phyloP scores from a whole-genome alignment of 1,139 yeast genomes.

The Blastobotrys elegans region DNA sequence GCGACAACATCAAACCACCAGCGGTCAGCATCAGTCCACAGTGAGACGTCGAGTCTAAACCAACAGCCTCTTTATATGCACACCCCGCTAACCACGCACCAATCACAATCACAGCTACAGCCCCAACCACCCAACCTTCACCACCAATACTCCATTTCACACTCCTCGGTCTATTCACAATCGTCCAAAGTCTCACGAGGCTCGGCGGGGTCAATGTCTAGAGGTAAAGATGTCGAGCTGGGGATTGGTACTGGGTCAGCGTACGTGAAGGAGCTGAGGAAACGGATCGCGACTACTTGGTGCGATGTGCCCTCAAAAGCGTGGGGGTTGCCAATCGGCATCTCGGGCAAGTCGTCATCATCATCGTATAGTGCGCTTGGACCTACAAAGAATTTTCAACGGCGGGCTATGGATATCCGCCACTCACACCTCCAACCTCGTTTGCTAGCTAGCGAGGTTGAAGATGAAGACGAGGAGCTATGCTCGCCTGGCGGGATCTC shows the following conservation, averaged over 20 bases:
- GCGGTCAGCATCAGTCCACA: conserved; percentile 12
- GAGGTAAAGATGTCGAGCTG: conserved; percentile 8
- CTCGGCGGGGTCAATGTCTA: neutral
- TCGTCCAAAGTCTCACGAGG: conserved; percentile 7
- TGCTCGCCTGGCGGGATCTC: conserved; percentile 8
- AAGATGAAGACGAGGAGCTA: conserved; percentile 48
- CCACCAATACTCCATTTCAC: conserved; percentile 13
- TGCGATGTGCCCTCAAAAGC: conserved; percentile 50
- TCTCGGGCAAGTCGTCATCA: conserved; percentile 39
- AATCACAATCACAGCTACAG: neutral
- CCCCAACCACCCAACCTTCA: neutral
- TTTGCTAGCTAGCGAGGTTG: conserved; percentile 71
- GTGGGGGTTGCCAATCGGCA: conserved; percentile 66
- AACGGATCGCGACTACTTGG: conserved; percentile 47
- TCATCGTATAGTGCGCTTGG: conserved; percentile 22
- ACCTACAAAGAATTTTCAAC: conserved; percentile 28
- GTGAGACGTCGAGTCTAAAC: conserved; percentile 4
- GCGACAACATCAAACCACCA: conserved; percentile 3
- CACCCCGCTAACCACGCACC: neutral
- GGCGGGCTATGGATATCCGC: conserved; percentile 50
- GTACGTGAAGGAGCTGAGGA: conserved; percentile 52
- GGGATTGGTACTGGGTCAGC: conserved; percentile 37
- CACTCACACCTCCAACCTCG: conserved; percentile 75
- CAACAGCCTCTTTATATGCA: conserved; percentile 15
- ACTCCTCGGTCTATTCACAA: conserved; percentile 12